Base-by-base conservation (phyloP, 2,329 filamentous ascomycete species). In the Hypoxylon sp. region DNA sequence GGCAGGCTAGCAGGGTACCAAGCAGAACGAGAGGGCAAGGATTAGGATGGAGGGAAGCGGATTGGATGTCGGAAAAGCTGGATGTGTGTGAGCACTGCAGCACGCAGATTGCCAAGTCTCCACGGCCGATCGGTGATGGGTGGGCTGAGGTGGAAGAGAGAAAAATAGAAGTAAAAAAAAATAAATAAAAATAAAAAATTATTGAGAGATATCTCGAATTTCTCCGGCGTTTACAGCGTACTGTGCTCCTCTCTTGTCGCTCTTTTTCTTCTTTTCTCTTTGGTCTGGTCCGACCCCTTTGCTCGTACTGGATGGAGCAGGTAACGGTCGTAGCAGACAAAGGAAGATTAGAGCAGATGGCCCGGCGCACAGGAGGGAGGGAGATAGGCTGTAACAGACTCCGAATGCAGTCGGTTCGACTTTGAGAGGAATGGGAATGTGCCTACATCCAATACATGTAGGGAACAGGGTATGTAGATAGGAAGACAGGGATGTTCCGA, bases 121-220 rank as follows among this genome's bases (percentile, higher is more conserved):
- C 31, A 60, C 60, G 59, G 54, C 52, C 64, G 62, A 64, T 66
- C 64, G 59, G 62, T 55, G 54, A 51, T 48, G 50, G 56, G 55
- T 58, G 48, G 43, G 27, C 35, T 52, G 29, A 40, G 45, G 17
- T 37, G 42, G 35, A 29, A 40, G 27, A 35, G 41, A 38, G 27
- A 8, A 35, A 35, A 35, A 18, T 17, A 38, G 41, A 46, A 38
- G 27, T 3, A 35, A 35, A 35, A 18, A 35, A 18, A 35, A 35
- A 33, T n/a, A n/a, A n/a, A n/a, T n/a, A n/a, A n/a, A n/a, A n/a
- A n/a, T n/a, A n/a, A 29, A 15, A 38, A 46, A 24, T 29, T 37
- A 13, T 26, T 18, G 49, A 21, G 13, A 37, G 15, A 23, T 40
- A 15, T 43, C 20, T 26, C 23, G 45, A 37, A 38, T 27, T 42